phyloP scores from a whole-genome alignment of 345 rosid species.

The Odontarrhena argentea region DNA sequence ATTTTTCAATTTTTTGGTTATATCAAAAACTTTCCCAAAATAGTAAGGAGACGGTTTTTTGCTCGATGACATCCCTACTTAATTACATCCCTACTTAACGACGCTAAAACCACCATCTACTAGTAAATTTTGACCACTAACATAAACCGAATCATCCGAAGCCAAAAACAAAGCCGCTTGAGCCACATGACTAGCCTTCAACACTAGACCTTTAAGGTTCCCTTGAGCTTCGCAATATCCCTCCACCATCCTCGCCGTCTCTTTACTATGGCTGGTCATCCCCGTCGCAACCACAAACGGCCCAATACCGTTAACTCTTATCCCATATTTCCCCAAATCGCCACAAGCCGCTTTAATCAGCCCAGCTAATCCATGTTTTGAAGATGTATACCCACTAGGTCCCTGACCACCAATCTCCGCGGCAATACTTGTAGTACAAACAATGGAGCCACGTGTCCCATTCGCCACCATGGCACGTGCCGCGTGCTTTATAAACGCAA shows the following conservation, averaged over 20 bases:
- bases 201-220: conserved; percentile 58
- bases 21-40: too few relatives aligned
- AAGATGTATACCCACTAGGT: conserved; percentile 59
- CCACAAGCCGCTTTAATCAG: conserved; percentile 61
- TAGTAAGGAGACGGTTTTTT: too few relatives aligned
- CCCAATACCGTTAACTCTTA: conserved; percentile 67
- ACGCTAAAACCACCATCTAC: conserved; percentile 70
- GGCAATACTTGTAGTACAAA: conserved; percentile 63
- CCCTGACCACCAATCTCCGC: conserved; percentile 54
- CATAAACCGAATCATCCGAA: conserved; percentile 66
- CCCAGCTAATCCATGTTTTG: conserved; percentile 71
- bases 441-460: conserved; percentile 56
- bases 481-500: conserved; percentile 64
- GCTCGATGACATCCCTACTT: conserved; percentile 5
- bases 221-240: conserved; percentile 30
- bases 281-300: conserved; percentile 76
- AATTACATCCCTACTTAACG: conserved; percentile 39
- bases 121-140: conserved; percentile 73
- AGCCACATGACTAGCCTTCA: conserved; percentile 66
- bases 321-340: conserved; percentile 76
- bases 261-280: conserved; percentile 35
- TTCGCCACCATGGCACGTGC: conserved; percentile 68
- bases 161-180: conserved; percentile 79
- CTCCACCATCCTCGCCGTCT: conserved; percentile 49
- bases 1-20: too few relatives aligned